phyloP scores from a whole-genome alignment of 2,329 filamentous ascomycete genomes.

The Botrytis elliptica region DNA sequence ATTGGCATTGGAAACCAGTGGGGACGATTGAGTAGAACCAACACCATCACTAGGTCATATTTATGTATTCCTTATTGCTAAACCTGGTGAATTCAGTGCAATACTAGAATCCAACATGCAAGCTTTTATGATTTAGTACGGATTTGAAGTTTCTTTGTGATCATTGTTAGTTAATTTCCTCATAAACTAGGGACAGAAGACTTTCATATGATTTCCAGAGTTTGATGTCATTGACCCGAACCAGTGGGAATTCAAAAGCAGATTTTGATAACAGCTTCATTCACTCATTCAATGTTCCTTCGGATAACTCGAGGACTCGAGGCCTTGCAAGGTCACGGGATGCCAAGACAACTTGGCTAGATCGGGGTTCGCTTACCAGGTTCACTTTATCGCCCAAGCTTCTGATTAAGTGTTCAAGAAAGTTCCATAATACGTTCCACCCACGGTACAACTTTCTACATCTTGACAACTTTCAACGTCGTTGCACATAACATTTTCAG shows the following conservation, averaged over 20 bases:
- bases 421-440: slow-evolving; percentile 6
- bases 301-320: not conserved
- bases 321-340: not conserved
- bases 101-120: not conserved
- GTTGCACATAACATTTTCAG: not conserved
- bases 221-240: not conserved
- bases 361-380: not conserved
- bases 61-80: not conserved
- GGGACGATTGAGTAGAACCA: not conserved
- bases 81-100: not conserved
- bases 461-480: slow-evolving; percentile 16
- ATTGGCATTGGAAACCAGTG: not conserved
- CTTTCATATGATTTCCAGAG: not conserved
- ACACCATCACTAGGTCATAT: not conserved
- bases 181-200: not conserved
- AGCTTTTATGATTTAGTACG: not conserved
- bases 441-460: not conserved
- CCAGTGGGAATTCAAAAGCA: not conserved
- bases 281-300: not conserved
- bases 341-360: not conserved
- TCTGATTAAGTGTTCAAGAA: slow-evolving; percentile 13
- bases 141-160: not conserved
- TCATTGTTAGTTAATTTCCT: not conserved
- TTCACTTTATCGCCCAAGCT: slow-evolving; percentile 1
- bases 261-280: not conserved